Evolutionary conservation across 805 yeast genomes (phyloP), one percentile per base, ranked within the genome.

Genomic region (Jamesozyma rosinii): DNA sequence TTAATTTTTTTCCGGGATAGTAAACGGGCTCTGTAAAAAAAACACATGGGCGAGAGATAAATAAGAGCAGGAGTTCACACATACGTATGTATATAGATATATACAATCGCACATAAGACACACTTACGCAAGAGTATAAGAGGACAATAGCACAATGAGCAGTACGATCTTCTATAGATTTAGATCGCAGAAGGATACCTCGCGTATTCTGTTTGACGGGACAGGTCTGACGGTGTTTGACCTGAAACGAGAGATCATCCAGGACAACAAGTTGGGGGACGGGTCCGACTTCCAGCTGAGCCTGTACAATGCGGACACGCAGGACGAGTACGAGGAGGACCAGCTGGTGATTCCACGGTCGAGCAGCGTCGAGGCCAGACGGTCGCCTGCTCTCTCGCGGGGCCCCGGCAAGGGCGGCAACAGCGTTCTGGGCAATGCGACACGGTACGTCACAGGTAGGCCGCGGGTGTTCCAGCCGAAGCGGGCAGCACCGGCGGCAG

Each of bases 211-310:
- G 38, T 92, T 92, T 58, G 98, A 92, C 61, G 99, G 98, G 18
- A 90, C 98, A 0, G 97, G 97, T 24, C 78, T 92, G 35, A 86
- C 95, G 1, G 95, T 89, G 1, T 92, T 90, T 65, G 99, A 92
- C 58, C 68, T 92, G 47, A 92, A 92, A 64, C 79, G 90, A 48
- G 97, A 92, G 53, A 87, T 92, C 41, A 83, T 92, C 35, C 63
- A 73, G 17, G 85, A 79, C 33, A 90, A 89, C 63, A 83, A 79
- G 53, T 69, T 92, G 14, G 87, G 89, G 5, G 81, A 79, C 46
- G 94, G 95, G 1, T 75, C 81, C 2, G 95, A 86, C 57, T 88
- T 89, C 54, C 92, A 86, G 58, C 66, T 92, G 33, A 65, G 75
- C 37, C 56, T 92, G 15, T 83, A 75, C 58, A 83, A 81, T 53